phyloP scores from a whole-genome alignment of 257 asterid genomes.

The Primulina eburnea region DNA sequence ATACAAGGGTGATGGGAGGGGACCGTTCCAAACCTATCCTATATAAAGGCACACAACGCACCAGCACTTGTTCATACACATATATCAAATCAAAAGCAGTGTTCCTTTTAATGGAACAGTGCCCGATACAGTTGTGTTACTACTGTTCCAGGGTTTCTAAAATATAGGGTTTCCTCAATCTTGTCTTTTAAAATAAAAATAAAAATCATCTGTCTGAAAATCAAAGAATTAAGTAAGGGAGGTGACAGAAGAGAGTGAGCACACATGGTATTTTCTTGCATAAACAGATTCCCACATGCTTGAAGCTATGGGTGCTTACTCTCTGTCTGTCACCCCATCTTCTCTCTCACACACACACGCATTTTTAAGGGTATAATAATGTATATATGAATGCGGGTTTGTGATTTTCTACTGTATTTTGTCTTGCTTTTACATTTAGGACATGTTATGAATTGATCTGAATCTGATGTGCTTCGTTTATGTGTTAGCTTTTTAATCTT shows the following conservation, averaged over 20 bases:
- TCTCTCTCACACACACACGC: background rate
- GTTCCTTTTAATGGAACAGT: constrained; percentile 38
- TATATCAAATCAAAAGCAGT: constrained; percentile 24
- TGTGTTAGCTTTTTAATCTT: constrained; percentile 14
- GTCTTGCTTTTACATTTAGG: background rate
- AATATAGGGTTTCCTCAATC: constrained; percentile 27
- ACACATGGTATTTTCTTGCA: constrained; percentile 54
- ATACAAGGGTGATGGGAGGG: background rate
- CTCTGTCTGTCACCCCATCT: constrained; percentile 54
- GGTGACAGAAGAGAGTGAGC: constrained; percentile 80
- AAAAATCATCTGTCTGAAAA: background rate
- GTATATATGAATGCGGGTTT: background rate
- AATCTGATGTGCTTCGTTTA: background rate
- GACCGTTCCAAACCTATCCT: background rate
- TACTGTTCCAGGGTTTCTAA: constrained; percentile 9
- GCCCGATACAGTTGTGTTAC: background rate
- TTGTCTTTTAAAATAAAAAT: background rate
- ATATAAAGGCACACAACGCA: constrained; percentile 14
- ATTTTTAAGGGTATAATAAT: background rate
- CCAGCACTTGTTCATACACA: constrained; percentile 17
- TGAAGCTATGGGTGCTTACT: constrained; percentile 59
- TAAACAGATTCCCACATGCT: constrained; percentile 30
- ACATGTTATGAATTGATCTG: background rate
- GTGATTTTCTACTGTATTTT: no score
- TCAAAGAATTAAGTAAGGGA: constrained; percentile 27